phyloP scores from a whole-genome alignment of 495 filamentous ascomycete species.

The Achaetomiella virescens region DNA sequence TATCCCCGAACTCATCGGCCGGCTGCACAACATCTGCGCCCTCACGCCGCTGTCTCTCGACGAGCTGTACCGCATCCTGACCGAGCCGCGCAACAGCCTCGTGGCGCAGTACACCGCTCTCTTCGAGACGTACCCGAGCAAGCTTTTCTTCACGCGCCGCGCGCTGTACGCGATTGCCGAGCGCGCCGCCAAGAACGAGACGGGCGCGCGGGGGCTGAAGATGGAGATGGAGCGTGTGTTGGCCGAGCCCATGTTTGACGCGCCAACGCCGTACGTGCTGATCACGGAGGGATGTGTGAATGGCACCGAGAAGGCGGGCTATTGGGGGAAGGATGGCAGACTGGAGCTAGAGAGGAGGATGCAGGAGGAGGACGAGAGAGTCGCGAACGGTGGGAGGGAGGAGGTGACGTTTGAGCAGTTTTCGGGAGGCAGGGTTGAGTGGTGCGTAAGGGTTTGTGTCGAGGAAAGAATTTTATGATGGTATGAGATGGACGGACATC shows the following conservation, averaged over 20 bases:
- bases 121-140: slow-evolving; percentile 76
- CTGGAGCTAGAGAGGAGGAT: slow-evolving; percentile 49
- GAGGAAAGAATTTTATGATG: neutral
- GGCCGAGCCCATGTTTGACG: slow-evolving; percentile 85
- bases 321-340: slow-evolving; percentile 46
- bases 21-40: slow-evolving; percentile 81
- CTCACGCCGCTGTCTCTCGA: slow-evolving; percentile 72
- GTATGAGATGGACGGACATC: neutral
- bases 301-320: slow-evolving; percentile 49
- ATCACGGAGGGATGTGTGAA: slow-evolving; percentile 70
- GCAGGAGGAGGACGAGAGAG: slow-evolving; percentile 45
- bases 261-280: slow-evolving; percentile 60
- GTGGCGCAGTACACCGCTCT: slow-evolving; percentile 79
- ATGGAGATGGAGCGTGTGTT: slow-evolving; percentile 86
- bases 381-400: neutral
- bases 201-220: slow-evolving; percentile 79
- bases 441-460: slow-evolving; percentile 40
- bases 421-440: slow-evolving; percentile 39
- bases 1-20: slow-evolving; percentile 88
- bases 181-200: slow-evolving; percentile 66
- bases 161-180: slow-evolving; percentile 75
- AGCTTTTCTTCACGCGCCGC: slow-evolving; percentile 73
- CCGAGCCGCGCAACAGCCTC: slow-evolving; percentile 82
- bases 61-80: slow-evolving; percentile 79
- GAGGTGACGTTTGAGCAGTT: slow-evolving; percentile 31